These are phyloP conservation scores for Zygoascus bituminiphila DNA, from an alignment of 805 yeast genomes.

Conservation along the genomic window DNA sequence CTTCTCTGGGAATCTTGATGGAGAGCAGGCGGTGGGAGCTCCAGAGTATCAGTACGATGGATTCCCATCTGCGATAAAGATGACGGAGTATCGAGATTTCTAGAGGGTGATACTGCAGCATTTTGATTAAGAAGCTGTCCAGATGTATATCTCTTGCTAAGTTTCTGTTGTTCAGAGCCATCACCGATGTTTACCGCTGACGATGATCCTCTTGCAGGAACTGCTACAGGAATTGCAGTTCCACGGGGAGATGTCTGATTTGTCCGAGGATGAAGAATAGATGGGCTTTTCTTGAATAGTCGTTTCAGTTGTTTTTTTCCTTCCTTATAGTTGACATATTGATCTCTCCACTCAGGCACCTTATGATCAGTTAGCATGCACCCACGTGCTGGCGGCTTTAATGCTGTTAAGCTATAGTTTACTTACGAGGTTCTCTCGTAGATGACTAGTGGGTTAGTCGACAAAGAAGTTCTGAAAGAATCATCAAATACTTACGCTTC, in stretches of 20 bases:
- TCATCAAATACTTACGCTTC: background rate
- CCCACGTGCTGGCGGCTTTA: background rate
- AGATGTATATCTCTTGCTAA: background rate
- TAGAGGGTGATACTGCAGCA: slow-evolving; percentile 1
- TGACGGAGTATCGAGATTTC: background rate
- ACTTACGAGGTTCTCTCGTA: slow-evolving; percentile 24
- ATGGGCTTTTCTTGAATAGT: background rate
- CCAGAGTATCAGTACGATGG: background rate
- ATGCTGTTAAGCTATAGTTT: no score
- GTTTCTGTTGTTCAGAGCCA: background rate
- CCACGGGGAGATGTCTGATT: background rate
- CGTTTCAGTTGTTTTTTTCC: slow-evolving; percentile 7
- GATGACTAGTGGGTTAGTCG: slow-evolving; percentile 15
- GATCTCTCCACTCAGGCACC: slow-evolving; percentile 39
- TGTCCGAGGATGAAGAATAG: background rate
- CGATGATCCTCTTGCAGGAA: background rate
- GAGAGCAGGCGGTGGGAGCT: slow-evolving; percentile 12
- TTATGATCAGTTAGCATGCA: slow-evolving; percentile 3
- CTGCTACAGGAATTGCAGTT: background rate
- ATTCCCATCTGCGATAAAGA: background rate
- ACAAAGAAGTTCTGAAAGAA: no score
- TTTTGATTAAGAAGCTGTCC: slow-evolving; percentile 2
- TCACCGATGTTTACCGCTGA: background rate
- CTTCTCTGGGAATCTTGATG: background rate
- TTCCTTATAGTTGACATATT: slow-evolving; percentile 34